Base-by-base conservation (phyloP, 1,284 basidiomycete genomes). In the Butyriboletus appendiculatus region DNA sequence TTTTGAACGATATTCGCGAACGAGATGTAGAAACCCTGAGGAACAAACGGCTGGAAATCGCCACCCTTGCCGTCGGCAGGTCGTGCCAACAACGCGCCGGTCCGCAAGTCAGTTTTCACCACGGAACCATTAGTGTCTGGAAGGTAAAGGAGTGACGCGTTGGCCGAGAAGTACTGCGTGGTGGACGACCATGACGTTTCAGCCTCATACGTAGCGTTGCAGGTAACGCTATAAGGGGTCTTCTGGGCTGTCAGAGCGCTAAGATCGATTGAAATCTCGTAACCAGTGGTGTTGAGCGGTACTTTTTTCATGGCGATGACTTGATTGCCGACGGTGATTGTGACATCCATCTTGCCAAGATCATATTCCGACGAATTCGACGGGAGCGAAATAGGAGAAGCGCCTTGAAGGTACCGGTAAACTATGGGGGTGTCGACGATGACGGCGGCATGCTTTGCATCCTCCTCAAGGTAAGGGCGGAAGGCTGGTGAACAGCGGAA, bases 401-500 rank as follows among this genome's bases (percentile, higher is more conserved):
- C 75, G 16, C 77, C 79, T 20, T 69, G 64, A 20, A 86, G 76
- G 32, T 78, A 65, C 9, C 73, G 70, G 60, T 78, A 76, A 2
- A 80, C 81, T 35, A 90, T 64, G 5, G 76, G 76, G 0, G 84
- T 73, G 59, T 90, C 86, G 37, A 90, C 66, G 40, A 91, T 67
- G 57, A 90, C 70, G 10, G 68, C 61, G 2, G 63, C 70, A 9
- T 58, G 65, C 9, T 70, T 66, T 5, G 69, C 69, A 55, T 86
- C 83, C 47, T 77, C 76, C 4, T 79, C 76, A 4, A 90, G 78
- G 67, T 87, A 91, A 2, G 89, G 89, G 34, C 81, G 78, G 50
- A 88, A 80, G 3, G 77, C 81, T 16, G 85, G 87, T 2, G 79
- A 77, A 63, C 88, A 91, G 49, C 85, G 80, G 52, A 91, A 76